Conservation (phyloP, 176 grass and related monocot genomes). For the Oryza officinalis region DNA sequence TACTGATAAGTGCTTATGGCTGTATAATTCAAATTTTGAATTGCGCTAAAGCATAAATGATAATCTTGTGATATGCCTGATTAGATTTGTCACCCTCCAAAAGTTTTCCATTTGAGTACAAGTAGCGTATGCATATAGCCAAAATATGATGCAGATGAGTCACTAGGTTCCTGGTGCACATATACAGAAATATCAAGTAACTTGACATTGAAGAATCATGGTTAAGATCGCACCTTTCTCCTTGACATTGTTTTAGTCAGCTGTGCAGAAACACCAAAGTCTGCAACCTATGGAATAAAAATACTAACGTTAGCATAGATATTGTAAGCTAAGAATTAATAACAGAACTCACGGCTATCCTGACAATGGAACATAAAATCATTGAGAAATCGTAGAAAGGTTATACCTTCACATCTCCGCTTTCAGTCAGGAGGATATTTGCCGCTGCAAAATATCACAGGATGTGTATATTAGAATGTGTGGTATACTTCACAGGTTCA, state of each 20-base stretch:
- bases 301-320: slow-evolving; percentile 7
- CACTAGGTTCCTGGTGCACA: background rate
- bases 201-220: background rate
- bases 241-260: slow-evolving; percentile 99
- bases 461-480: slow-evolving; percentile 27
- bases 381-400: background rate
- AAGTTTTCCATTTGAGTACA: slow-evolving; percentile 30
- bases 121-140: slow-evolving; percentile 5
- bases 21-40: slow-evolving; percentile 7
- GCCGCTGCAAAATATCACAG: slow-evolving; percentile 78
- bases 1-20: background rate
- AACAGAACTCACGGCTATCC: slow-evolving; percentile 11
- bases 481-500: background rate
- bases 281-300: slow-evolving; percentile 72
- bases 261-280: slow-evolving; percentile 98
- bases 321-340: slow-evolving; percentile 13
- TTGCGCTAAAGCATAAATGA: background rate
- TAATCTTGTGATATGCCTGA: background rate
- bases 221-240: slow-evolving; percentile 78
- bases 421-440: slow-evolving; percentile 96
- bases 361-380: slow-evolving; percentile 16
- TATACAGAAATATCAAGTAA: slow-evolving; percentile 25
- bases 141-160: background rate
- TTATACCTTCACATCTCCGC: slow-evolving; percentile 98
- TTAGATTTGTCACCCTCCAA: background rate